Evolutionary conservation across 164 flowering plant species (phyloP), one percentile per base, ranked within the genome.

Genomic region (Dillenia suffruticosa): DNA sequence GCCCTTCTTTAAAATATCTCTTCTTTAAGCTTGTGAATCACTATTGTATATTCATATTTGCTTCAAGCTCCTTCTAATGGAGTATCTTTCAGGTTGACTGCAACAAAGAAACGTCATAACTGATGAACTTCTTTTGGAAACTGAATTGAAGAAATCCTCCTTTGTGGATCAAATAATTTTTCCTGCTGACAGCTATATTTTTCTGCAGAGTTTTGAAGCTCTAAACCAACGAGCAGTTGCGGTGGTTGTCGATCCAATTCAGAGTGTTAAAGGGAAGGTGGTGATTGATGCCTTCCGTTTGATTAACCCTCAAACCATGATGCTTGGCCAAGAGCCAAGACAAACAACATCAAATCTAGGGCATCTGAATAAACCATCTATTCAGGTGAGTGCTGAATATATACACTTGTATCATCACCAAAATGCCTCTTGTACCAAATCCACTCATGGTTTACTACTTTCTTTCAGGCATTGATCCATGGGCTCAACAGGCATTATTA

Each of bases 191-290:
- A n/a, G 61, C 57, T 58, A 5, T 63, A 49, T 43, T 60, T 10
- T 55, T 6, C 46, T 77, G 68, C 80, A 93, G 98, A 93, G 98
- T 77, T 93, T 90, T 82, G 98, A 93, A 72, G 92, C 92, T 63
- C 54, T 87, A 61, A 87, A 87, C 70, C 92, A 87, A 67, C 70
- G 92, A 58, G 92, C 92, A 54, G 89, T 87, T n/a, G 92, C 92
- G 9, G 92, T 84, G 55, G 92, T 87, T 68, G 89, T 87, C 46
- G 92, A 87, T 71, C 92, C 92, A 13, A 93, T 93, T 58, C 97
- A 93, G 80, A 93, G 98, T 74, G 98, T 93, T 11, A 90, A 93
- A 64, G 98, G 98, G 46, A 93, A 90, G 79, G 98, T 93, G 57
- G 98, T 93, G 48, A 93, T 93, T 62, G 98, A 93, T 84, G 98